phyloP scores from a whole-genome alignment of 805 yeast species.

The Starmerella tilneyi region DNA sequence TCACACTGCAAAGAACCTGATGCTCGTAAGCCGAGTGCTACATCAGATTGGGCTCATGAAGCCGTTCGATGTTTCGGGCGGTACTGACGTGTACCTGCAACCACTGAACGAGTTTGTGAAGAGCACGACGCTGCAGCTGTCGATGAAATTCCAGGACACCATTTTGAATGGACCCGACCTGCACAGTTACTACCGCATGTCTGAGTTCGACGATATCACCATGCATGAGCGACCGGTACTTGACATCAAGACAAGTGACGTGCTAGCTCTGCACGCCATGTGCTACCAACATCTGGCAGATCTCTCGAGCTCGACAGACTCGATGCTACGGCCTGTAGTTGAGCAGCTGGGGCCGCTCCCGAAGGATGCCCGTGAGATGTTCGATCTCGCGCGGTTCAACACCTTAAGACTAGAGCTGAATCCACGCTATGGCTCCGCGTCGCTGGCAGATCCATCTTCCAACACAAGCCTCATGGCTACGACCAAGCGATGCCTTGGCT shows the following conservation, averaged over 20 bases:
- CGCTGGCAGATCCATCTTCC: constrained; percentile 24
- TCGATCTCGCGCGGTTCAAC: constrained; percentile 45
- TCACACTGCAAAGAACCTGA: constrained; percentile 42
- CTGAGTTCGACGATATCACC: constrained; percentile 54
- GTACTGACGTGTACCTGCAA: constrained; percentile 56
- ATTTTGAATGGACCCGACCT: constrained; percentile 47
- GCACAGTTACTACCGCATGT: constrained; percentile 51
- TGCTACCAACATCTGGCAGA: constrained; percentile 26
- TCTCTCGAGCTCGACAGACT: constrained; percentile 35
- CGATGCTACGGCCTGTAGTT: constrained; percentile 41
- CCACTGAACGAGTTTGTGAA: constrained; percentile 68
- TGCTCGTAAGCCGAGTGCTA: constrained; percentile 47
- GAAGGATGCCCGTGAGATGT: constrained; percentile 37
- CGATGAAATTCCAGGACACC: constrained; percentile 35
- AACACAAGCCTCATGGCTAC: constrained; percentile 25
- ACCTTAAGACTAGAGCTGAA: constrained; percentile 49
- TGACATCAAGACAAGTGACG: constrained; percentile 31
- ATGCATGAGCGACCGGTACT: constrained; percentile 38
- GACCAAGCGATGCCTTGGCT: constrained; percentile 70
- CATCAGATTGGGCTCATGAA: constrained; percentile 58
- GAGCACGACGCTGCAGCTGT: constrained; percentile 40
- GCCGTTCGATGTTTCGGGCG: constrained; percentile 39
- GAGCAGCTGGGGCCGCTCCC: constrained; percentile 37
- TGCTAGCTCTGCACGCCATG: constrained; percentile 34
- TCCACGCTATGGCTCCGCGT: constrained; percentile 39